Evolutionary conservation across 1,284 basidiomycete species (phyloP), one percentile per base, ranked within the genome.

Genomic region (Caloboletus inedulis): DNA sequence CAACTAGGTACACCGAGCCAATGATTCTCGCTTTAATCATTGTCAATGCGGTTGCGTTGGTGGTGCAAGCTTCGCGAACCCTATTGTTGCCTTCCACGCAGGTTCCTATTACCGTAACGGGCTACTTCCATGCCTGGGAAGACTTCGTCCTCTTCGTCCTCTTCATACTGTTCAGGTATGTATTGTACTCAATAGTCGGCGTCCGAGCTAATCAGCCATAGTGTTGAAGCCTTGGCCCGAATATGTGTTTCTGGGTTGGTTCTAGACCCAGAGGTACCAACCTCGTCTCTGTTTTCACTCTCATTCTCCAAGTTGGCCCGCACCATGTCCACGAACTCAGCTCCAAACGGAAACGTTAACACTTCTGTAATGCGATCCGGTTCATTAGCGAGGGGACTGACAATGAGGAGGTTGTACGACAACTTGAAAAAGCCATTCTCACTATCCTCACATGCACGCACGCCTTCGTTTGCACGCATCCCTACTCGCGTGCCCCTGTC

Each of bases 211-310:
- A 46, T 44, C 5, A 2, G 37, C 33, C 14, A 33, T 57, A 93
- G 91, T 5, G 54, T 97, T 36, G 96, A 99, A 74, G 84, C 91
- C 49, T 76, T 91, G 55, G 91, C 91, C 37, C 86, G 95, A 21
- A 94, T 97, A 66, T 82, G 92, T 62, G 90, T 96, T 25, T 94
- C 91, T 12, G 96, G 96, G 16, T 82, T 99, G 58, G 69, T 98
- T 25, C 79, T 98, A 53, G 94, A 98, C 66, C 94, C 95, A 9
- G 88, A 93, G 56, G 75, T 87, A 9, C 81, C 81, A 31, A 68
- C 81, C 6, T 79, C 73, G 23, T 70, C 78, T 21, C 66, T 86
- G 9, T 83, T 86, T 63, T 73, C 74, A 13, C 74, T 77, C 4
- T 69, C 75, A 1, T 74, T 77, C 51, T 60, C 72, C 30, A 64